Evolutionary conservation across 2,329 filamentous ascomycete species (phyloP), one percentile per base, ranked within the genome.

Genomic region (Alternaria rosae): DNA sequence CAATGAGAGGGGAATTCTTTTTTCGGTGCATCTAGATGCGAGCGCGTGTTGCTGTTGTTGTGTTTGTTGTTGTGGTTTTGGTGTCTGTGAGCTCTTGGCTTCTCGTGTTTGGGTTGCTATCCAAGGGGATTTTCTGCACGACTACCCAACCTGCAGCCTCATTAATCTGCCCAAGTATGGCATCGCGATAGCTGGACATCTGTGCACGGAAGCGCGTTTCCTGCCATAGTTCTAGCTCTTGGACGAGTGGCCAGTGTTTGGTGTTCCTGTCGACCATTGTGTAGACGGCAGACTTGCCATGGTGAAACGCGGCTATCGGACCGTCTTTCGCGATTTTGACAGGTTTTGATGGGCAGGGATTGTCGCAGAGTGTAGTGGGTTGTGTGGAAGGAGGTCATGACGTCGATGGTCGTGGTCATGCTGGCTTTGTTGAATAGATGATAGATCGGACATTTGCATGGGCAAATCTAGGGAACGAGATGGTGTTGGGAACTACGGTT

Each of bases 301-400:
- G 20, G 47, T 51, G 47, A 51, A 32, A 35, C 47, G 47, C 47
- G 47, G 28, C 47, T 51, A 51, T 51, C 47, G 47, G 47, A 38
- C 47, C 47, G 32, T 51, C 35, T 45, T 23, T 13, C 23, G 41
- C 35, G 28, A 51, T 38, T 13, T 51, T 51, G 47, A 51, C 47
- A 51, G 47, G 47, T 51, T 51, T 51, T 35, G 9, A 51, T 35
- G 30, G 28, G 47, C 47, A 35, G 13, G 20, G 47, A 17, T 35
- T 51, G 47, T 51, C 17, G 47, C 47, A 20, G 20, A 51, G 28
- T 50, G 23, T 20, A 21, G 30, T 20, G 32, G 28, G 20, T 32
- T 15, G 32, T 25, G 28, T 35, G 13, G 47, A 51, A 32, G 21
- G 17, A 11, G 21, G 4, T 17, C 5, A 51, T 51, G 47, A 51